These are phyloP conservation scores for Pseudophaeomoniella oleicola DNA, from an alignment of 2,329 filamentous ascomycete species.

Conservation along the genomic window DNA sequence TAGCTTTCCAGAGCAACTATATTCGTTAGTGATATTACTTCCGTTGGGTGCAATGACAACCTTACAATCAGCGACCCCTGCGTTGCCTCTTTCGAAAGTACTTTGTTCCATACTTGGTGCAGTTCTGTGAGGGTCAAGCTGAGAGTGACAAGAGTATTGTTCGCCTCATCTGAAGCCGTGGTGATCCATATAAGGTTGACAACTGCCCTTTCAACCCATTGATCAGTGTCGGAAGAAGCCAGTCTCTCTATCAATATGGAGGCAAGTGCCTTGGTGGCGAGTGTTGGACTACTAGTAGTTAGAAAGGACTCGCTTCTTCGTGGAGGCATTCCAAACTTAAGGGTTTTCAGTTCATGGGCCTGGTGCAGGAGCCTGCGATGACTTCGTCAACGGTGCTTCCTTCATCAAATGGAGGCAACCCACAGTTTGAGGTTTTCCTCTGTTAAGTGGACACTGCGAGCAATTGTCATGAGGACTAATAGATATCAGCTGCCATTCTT, in stretches of 20 bases:
- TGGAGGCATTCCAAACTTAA: constrained; percentile 34
- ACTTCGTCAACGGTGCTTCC: not conserved
- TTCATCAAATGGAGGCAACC: not conserved
- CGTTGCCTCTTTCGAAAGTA: constrained; percentile 46
- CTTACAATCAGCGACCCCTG: constrained; percentile 29
- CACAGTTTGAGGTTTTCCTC: constrained; percentile 48
- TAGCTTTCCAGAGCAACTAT: constrained; percentile 70
- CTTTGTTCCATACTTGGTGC: constrained; percentile 25
- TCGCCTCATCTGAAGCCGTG: constrained; percentile 20
- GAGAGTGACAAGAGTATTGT: not conserved
- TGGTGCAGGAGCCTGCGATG: constrained; percentile 43
- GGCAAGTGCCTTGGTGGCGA: constrained; percentile 37
- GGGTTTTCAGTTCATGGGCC: constrained; percentile 48
- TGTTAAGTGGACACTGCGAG: constrained; percentile 44
- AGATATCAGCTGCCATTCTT: constrained; percentile 27
- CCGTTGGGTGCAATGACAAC: too few species aligned
- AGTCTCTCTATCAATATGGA: constrained; percentile 48
- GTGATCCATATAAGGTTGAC: constrained; percentile 55
- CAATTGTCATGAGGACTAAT: constrained; percentile 44
- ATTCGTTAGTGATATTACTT: too few species aligned
- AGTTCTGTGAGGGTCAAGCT: constrained; percentile 31
- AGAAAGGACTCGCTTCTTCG: not conserved
- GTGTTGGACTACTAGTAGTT: constrained; percentile 1
- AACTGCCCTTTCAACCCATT: constrained; percentile 55
- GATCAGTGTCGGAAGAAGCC: constrained; percentile 29